Conservation (phyloP, 495 filamentous ascomycete genomes). For the Corynascus novoguineensis region DNA sequence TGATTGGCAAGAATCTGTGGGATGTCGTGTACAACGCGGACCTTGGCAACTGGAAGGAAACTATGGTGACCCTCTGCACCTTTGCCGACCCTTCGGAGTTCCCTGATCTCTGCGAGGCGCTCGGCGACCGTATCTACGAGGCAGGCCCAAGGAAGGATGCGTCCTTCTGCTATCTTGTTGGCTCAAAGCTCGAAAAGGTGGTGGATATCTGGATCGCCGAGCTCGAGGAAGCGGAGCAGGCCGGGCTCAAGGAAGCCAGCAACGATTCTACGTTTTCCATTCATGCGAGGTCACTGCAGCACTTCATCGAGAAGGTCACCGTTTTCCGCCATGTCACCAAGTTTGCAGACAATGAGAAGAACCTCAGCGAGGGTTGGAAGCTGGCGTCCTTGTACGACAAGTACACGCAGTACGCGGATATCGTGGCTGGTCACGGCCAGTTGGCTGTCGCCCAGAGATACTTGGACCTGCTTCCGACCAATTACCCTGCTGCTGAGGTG, state of each 20-base stretch:
- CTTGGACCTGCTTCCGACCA: slow-evolving; percentile 76
- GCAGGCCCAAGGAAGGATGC: slow-evolving; percentile 73
- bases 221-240: slow-evolving; percentile 73
- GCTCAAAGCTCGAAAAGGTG: slow-evolving; percentile 96
- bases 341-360: slow-evolving; percentile 74
- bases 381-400: slow-evolving; percentile 83
- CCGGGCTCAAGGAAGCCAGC: slow-evolving; percentile 57
- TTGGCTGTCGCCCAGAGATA: slow-evolving; percentile 84
- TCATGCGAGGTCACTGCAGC: slow-evolving; percentile 81
- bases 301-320: slow-evolving; percentile 96
- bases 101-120: slow-evolving; percentile 89
- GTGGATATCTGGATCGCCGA: slow-evolving; percentile 89
- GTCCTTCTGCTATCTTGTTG: slow-evolving; percentile 90
- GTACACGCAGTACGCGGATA: slow-evolving; percentile 94
- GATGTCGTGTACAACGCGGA: slow-evolving; percentile 96
- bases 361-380: slow-evolving; percentile 75
- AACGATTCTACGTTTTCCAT: slow-evolving; percentile 82
- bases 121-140: slow-evolving; percentile 88
- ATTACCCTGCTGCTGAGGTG: slow-evolving; percentile 83
- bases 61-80: slow-evolving; percentile 91
- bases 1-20: slow-evolving; percentile 96
- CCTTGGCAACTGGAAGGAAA: slow-evolving; percentile 88
- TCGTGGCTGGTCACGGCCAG: slow-evolving; percentile 85
- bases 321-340: slow-evolving; percentile 93
- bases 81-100: slow-evolving; percentile 89